Conservation (phyloP, 2,329 filamentous ascomycete genomes). For the Ophiostoma populinum region DNA sequence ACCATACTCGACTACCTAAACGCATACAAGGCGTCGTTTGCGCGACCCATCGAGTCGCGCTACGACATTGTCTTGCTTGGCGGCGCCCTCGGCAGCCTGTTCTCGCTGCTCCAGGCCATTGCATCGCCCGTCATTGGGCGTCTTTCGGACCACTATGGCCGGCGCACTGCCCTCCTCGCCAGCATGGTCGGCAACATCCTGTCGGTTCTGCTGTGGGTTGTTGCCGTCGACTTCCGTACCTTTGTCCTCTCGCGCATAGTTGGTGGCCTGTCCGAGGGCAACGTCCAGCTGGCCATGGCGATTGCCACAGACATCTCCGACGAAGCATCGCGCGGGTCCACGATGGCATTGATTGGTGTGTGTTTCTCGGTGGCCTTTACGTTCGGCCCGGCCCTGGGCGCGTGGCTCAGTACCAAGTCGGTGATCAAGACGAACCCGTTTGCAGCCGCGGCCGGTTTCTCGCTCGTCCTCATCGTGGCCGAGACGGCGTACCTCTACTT, state of each 20-base stretch:
- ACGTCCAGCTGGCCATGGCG: conserved; percentile 87
- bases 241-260: conserved; percentile 89
- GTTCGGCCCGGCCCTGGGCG: conserved; percentile 82
- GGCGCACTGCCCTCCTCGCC: conserved; percentile 69
- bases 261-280: conserved; percentile 87
- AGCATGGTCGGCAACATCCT: conserved; percentile 89
- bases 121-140: conserved; percentile 82
- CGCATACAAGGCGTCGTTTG: conserved; percentile 85
- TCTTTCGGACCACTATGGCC: conserved; percentile 76
- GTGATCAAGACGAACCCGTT: conserved; percentile 81
- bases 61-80: conserved; percentile 95
- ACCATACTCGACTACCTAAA: conserved; percentile 71
- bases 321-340: conserved; percentile 64
- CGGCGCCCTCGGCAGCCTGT: conserved; percentile 82
- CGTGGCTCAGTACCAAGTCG: conserved; percentile 62
- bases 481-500: conserved; percentile 82
- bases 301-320: conserved; percentile 95
- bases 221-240: conserved; percentile 83
- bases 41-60: conserved; percentile 80
- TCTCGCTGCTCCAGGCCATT: conserved; percentile 78
- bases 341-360: conserved; percentile 89
- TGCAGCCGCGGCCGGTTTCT: conserved; percentile 78
- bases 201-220: conserved; percentile 86
- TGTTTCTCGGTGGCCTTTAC: conserved; percentile 98
- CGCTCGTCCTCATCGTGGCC: conserved; percentile 62